Evolutionary conservation across 108 stramenopile species (phyloP).

Genomic region (Cafeteria roenbergensis): DNA sequence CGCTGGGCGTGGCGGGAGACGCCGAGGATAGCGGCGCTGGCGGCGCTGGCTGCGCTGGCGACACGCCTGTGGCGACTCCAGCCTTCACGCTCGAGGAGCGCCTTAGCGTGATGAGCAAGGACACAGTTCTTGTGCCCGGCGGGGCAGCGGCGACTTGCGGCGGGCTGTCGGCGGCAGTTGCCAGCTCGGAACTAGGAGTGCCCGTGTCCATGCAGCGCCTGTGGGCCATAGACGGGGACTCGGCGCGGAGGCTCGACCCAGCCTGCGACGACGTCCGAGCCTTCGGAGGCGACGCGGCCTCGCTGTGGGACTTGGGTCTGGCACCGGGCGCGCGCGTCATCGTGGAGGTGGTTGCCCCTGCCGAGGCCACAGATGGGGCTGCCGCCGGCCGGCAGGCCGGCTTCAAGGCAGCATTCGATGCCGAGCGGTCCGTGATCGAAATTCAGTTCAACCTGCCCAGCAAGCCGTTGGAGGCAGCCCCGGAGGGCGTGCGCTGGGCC

Average conservation of each 20-base stretch:
- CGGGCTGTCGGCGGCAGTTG: no score
- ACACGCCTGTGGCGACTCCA: no score
- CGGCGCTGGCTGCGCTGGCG: no score
- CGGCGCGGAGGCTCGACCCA: not conserved
- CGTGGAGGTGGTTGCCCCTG: not conserved
- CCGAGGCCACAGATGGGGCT: not conserved
- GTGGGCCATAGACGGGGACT: not conserved
- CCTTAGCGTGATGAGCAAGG: no score
- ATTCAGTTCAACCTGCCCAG: not conserved
- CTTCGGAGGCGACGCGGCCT: not conserved
- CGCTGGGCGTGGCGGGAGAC: no score
- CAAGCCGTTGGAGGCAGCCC: not conserved
- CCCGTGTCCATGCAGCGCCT: not conserved
- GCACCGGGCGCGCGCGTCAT: no score
- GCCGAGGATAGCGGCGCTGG: no score
- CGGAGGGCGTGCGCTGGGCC: not conserved
- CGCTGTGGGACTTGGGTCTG: not conserved
- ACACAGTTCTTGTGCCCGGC: no score
- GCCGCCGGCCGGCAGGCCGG: not conserved
- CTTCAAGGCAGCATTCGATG: not conserved
- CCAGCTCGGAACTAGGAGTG: no score
- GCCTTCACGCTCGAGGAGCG: no score
- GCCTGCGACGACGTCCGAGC: not conserved
- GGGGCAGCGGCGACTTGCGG: no score
- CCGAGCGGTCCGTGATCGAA: not conserved